Conservation (phyloP, 1,139 yeast species). For the Kodamaea anthophila region DNA sequence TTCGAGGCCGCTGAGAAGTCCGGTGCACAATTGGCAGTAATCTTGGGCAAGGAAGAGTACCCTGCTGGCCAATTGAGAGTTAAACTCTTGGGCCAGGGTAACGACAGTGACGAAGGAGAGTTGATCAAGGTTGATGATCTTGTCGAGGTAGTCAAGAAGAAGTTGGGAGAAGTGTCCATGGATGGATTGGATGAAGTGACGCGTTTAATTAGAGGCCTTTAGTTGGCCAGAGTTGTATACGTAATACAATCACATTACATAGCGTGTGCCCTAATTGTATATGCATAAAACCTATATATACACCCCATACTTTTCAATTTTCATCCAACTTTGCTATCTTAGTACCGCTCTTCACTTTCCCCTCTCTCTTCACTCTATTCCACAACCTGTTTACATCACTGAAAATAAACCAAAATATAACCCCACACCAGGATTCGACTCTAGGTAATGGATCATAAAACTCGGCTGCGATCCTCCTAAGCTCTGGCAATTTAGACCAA, state of each 20-base stretch:
- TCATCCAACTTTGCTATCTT: slow-evolving; percentile 18
- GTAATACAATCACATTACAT: no score
- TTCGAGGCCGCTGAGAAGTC: slow-evolving; percentile 95
- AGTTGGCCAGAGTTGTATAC: no score
- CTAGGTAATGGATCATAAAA: slow-evolving; percentile 78
- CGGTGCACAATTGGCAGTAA: slow-evolving; percentile 87
- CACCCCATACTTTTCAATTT: slow-evolving; percentile 7
- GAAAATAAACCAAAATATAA: slow-evolving; percentile 64
- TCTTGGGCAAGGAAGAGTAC: slow-evolving; percentile 90
- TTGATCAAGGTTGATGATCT: slow-evolving; percentile 57
- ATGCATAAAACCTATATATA: not conserved
- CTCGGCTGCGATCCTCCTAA: slow-evolving; percentile 66
- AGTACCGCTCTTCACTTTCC: slow-evolving; percentile 34
- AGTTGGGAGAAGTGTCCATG: slow-evolving; percentile 38
- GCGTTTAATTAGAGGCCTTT: slow-evolving; percentile 52
- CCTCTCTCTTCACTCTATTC: slow-evolving; percentile 70
- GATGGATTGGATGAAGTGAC: slow-evolving; percentile 53
- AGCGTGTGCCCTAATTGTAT: no score
- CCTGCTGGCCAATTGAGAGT: slow-evolving; percentile 76
- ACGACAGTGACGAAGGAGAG: slow-evolving; percentile 83
- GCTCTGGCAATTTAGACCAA: slow-evolving; percentile 72
- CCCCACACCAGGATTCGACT: slow-evolving; percentile 75
- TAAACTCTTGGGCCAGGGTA: slow-evolving; percentile 84
- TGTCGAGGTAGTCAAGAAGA: slow-evolving; percentile 48
- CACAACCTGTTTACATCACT: slow-evolving; percentile 65